phyloP scores from a whole-genome alignment of 75 land plant genomes.

The Sequoia sempervirens region DNA sequence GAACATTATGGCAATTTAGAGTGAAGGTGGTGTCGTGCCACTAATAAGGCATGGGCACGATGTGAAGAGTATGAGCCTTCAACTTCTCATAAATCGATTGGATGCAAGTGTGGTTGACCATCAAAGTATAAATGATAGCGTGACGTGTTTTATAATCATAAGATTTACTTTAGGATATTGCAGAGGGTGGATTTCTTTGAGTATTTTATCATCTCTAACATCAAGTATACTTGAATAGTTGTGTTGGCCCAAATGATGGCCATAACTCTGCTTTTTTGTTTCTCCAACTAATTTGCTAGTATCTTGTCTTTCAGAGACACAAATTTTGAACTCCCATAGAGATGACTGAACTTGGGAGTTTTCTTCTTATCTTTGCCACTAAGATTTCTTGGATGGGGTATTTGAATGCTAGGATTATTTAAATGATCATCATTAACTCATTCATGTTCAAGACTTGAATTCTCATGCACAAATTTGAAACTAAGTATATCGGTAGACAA shows the following conservation, averaged over 20 bases:
- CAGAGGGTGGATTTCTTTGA: slow-evolving; percentile 17
- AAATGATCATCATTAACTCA: not conserved
- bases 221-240: slow-evolving; percentile 27
- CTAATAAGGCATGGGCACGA: too few relatives aligned
- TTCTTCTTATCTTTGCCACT: slow-evolving; percentile 19
- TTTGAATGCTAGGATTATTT: not conserved
- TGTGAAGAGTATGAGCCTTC: too few relatives aligned
- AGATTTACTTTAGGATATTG: slow-evolving; percentile 2
- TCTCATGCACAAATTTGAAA: slow-evolving; percentile 13
- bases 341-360: slow-evolving; percentile 39
- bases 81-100: too few relatives aligned
- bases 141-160: slow-evolving; percentile 66
- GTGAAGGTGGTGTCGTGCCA: too few relatives aligned
- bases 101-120: too few relatives aligned
- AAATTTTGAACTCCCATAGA: slow-evolving; percentile 31
- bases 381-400: slow-evolving; percentile 1
- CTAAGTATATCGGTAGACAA: slow-evolving; percentile 34
- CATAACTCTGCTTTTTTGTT: slow-evolving; percentile 7
- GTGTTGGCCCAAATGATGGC: slow-evolving; percentile 14
- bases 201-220: slow-evolving; percentile 14
- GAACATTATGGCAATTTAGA: too few relatives aligned
- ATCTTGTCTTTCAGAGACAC: slow-evolving; percentile 28
- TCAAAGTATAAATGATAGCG: slow-evolving; percentile 6
- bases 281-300: slow-evolving; percentile 24
- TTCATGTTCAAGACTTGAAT: slow-evolving; percentile 5